phyloP scores from a whole-genome alignment of 176 grass and related monocot species.

The Aegilops longissima region DNA sequence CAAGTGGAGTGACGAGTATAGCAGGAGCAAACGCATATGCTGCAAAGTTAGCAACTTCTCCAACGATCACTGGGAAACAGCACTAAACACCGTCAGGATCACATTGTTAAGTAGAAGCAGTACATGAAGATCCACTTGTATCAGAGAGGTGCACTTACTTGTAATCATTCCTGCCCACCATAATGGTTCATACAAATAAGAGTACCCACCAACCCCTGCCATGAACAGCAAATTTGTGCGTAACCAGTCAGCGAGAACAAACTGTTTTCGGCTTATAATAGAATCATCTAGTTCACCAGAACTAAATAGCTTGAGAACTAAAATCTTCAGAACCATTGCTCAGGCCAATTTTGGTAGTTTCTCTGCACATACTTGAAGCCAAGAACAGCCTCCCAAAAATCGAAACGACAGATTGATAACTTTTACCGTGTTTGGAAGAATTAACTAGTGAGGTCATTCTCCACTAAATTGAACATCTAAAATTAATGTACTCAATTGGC shows the following conservation, averaged over 20 bases:
- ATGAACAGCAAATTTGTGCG: conserved; percentile 25
- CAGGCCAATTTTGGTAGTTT: not conserved
- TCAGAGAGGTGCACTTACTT: conserved; percentile 54
- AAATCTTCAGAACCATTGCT: not conserved
- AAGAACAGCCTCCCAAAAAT: not conserved
- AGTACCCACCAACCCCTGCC: conserved; percentile 91
- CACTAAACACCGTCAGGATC: conserved; percentile 25
- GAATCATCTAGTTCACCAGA: not conserved
- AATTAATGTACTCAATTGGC: not conserved
- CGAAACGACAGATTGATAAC: not conserved
- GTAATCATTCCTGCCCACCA: conserved; percentile 98
- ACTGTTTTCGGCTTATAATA: not conserved
- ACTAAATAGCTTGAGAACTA: not conserved
- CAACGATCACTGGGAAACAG: conserved; percentile 84
- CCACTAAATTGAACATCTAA: not conserved
- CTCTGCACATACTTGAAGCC: not conserved
- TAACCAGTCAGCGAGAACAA: not conserved
- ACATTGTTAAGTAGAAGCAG: conserved; percentile 10
- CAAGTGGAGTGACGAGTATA: conserved; percentile 94
- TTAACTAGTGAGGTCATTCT: not conserved
- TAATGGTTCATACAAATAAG: conserved; percentile 91
- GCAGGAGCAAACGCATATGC: conserved; percentile 99
- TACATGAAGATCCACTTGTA: conserved; percentile 22
- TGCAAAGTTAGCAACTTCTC: conserved; percentile 94
- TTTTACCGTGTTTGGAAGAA: not conserved